Evolutionary conservation across 2,329 filamentous ascomycete species (phyloP).

Genomic region (Neocatenulostroma microsporum): DNA sequence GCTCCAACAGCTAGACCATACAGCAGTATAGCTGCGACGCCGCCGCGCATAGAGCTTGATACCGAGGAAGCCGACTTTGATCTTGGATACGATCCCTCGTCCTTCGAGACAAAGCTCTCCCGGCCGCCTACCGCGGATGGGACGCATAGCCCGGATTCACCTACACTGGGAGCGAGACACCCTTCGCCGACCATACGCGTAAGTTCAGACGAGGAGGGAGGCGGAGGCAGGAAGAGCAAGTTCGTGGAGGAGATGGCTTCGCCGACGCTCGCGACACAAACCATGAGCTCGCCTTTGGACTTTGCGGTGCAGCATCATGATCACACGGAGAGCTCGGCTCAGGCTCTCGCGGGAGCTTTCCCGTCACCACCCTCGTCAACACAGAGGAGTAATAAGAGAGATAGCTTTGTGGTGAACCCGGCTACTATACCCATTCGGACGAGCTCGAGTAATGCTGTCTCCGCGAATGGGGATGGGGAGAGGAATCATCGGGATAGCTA

Average conservation of each 20-base stretch:
- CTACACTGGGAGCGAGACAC: slow-evolving; percentile 4
- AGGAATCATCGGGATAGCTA: slow-evolving; percentile 8
- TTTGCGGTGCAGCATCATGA: too few relatives aligned
- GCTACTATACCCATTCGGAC: slow-evolving; percentile 60
- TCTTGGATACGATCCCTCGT: slow-evolving; percentile 5
- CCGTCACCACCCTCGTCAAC: too few relatives aligned
- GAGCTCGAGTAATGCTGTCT: slow-evolving; percentile 55
- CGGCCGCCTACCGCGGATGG: slow-evolving; percentile 1
- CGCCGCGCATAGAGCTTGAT: slow-evolving; percentile 3
- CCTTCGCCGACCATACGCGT: slow-evolving; percentile 2
- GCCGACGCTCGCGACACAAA: too few relatives aligned
- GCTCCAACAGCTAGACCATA: too few relatives aligned
- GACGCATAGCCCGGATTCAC: slow-evolving; percentile 3
- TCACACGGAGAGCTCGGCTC: background rate
- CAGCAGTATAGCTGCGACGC: background rate
- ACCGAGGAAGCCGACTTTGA: slow-evolving; percentile 5
- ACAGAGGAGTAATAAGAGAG: too few relatives aligned
- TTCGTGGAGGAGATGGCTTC: slow-evolving; percentile 3
- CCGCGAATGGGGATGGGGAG: slow-evolving; percentile 26
- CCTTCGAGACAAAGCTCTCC: slow-evolving; percentile 5
- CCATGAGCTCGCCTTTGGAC: too few relatives aligned
- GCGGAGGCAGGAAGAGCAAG: background rate
- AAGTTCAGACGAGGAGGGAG: background rate
- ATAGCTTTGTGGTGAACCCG: slow-evolving; percentile 16
- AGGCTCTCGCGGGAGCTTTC: background rate